A percentile compares a stretch with the other conserved stretches of the same genome.
phyloP scores from a whole-genome alignment of 108 stramenopile genomes.

The Phaeodactylum tricornutum region DNA sequence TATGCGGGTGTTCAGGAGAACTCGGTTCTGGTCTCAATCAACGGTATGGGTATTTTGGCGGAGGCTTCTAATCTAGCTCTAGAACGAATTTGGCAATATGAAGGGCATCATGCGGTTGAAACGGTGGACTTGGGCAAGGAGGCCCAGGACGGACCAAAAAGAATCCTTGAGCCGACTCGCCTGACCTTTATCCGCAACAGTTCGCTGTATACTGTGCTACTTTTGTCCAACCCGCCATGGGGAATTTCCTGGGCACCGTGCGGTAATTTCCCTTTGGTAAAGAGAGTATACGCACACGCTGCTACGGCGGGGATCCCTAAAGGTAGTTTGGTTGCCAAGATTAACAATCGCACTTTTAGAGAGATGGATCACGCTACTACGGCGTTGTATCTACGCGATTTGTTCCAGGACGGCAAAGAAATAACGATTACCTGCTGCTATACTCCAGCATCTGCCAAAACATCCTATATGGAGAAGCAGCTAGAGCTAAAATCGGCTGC shows the following conservation, averaged over 20 bases:
- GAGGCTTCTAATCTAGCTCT: constrained; percentile 57
- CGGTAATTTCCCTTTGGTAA: constrained; percentile 69
- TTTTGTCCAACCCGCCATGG: constrained; percentile 39
- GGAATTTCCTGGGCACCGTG: constrained; percentile 77
- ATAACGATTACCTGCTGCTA: constrained; percentile 38
- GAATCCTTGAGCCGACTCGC: constrained; percentile 19
- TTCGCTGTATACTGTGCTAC: constrained; percentile 27
- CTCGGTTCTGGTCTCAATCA: constrained; percentile 50
- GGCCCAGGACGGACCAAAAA: background rate
- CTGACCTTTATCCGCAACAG: constrained; percentile 42
- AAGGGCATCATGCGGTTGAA: constrained; percentile 22
- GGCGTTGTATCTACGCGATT: constrained; percentile 17
- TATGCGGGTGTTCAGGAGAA: constrained; percentile 42
- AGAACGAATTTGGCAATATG: constrained; percentile 78
- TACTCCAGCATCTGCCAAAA: constrained; percentile 49
- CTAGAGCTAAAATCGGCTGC: background rate
- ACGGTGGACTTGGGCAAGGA: background rate
- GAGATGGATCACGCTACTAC: constrained; percentile 36
- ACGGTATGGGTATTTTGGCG: constrained; percentile 57
- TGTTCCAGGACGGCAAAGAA: constrained; percentile 13
- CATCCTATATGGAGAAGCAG: constrained; percentile 20
- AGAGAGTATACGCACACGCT: constrained; percentile 13
- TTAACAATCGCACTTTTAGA: constrained; percentile 18
- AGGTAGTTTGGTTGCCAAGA: constrained; percentile 44
- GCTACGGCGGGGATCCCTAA: constrained; percentile 41